A percentile compares a stretch with the other conserved stretches of the same genome.
Conservation (phyloP, 257 asterid genomes). For the Scutellaria galericulata region DNA sequence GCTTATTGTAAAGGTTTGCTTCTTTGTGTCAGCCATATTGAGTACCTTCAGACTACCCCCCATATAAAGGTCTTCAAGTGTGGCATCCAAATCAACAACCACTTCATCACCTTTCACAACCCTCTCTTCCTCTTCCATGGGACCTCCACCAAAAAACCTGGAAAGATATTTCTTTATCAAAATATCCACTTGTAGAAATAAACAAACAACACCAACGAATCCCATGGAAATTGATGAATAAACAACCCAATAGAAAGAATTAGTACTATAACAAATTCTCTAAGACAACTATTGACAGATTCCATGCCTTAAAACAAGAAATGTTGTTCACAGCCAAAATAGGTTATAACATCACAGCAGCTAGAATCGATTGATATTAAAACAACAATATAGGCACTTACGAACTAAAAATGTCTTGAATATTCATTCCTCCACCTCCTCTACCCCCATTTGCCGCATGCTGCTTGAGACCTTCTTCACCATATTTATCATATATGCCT, state of each 20-base stretch:
- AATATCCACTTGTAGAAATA: conserved; percentile 26
- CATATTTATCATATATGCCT: conserved; percentile 78
- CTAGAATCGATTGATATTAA: neutral
- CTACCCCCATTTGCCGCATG: conserved; percentile 88
- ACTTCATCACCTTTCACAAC: conserved; percentile 93
- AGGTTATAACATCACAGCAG: conserved; percentile 4
- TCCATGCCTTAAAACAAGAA: neutral
- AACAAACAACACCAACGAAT: conserved; percentile 6
- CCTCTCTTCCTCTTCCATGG: conserved; percentile 93
- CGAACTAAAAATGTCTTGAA: conserved; percentile 87
- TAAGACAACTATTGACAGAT: neutral
- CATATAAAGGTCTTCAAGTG: conserved; percentile 93
- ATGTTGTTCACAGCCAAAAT: neutral
- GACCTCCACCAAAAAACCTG: conserved; percentile 93
- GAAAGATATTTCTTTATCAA: conserved; percentile 33
- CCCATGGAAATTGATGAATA: neutral
- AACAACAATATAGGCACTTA: conserved; percentile 42
- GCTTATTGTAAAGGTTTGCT: neutral
- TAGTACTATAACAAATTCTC: neutral
- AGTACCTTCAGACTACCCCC: conserved; percentile 95
- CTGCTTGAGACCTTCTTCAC: conserved; percentile 93
- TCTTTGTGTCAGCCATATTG: neutral
- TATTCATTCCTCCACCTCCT: conserved; percentile 87
- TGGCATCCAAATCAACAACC: conserved; percentile 85
- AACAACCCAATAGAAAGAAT: conserved; percentile 14